Conservation (phyloP, 768 basidiomycete genomes). For the Boletus rubroflammeus region DNA sequence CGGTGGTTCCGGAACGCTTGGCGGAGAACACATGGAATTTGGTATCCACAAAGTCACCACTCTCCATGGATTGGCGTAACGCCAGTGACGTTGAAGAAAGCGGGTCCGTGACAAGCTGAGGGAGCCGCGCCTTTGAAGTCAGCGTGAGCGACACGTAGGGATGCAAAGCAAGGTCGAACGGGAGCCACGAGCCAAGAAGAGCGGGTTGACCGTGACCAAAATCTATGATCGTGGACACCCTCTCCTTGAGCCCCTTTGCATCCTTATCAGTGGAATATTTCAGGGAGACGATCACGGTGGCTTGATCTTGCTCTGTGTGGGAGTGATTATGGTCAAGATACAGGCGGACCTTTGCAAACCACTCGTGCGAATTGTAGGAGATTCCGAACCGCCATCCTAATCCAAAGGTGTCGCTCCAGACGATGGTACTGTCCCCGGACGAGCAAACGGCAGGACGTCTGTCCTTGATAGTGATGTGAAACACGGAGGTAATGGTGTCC, state of each 20-base stretch:
- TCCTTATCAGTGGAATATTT: conserved; percentile 1
- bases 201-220: conserved; percentile 27
- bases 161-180: conserved; percentile 4
- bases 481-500: conserved; percentile 23
- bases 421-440: neutral
- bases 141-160: conserved; percentile 25
- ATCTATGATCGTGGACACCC: conserved; percentile 15
- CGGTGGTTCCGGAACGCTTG: conserved; percentile 6
- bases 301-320: conserved; percentile 20
- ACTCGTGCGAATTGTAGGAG: conserved; percentile 13
- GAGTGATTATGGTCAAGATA: conserved; percentile 28
- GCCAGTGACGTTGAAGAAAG: conserved; percentile 17
- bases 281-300: conserved; percentile 13
- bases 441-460: conserved; percentile 16
- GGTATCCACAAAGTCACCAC: conserved; percentile 27
- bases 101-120: conserved; percentile 9
- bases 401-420: conserved; percentile 28
- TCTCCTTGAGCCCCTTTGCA: conserved; percentile 8
- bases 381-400: conserved; percentile 29
- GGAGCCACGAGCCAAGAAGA: conserved; percentile 24
- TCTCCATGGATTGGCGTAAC: conserved; percentile 22
- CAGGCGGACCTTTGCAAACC: conserved; percentile 25
- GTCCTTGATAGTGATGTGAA: conserved; percentile 24
- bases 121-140: conserved; percentile 13
- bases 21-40: conserved; percentile 29